These are phyloP conservation scores for Lasiosphaeria hispida DNA, from an alignment of 495 filamentous ascomycete species.

Conservation along the genomic window DNA sequence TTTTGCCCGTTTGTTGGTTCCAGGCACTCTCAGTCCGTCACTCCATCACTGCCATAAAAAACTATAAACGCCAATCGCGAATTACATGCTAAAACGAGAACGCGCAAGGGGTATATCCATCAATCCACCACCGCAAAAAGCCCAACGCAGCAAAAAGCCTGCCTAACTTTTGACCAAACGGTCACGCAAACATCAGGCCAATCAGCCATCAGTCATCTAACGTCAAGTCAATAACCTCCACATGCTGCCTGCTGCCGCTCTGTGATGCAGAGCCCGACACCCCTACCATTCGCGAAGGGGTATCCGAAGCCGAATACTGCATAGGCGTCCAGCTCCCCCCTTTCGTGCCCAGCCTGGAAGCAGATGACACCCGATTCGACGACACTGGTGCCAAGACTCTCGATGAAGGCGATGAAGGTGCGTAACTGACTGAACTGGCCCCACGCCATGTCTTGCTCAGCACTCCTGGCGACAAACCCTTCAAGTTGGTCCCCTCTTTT, in stretches of 20 bases:
- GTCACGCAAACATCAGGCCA: background rate
- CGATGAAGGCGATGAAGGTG: background rate
- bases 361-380: constrained; percentile 5
- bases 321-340: background rate
- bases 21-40: no score
- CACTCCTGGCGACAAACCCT: no score
- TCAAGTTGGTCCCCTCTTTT: background rate
- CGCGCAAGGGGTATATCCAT: no score
- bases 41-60: no score
- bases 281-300: background rate
- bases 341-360: background rate
- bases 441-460: constrained; percentile 4
- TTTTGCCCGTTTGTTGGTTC: no score
- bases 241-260: constrained; percentile 9
- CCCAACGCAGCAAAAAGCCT: background rate
- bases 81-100: no score
- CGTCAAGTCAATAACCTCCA: constrained; percentile 21
- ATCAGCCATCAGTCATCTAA: constrained; percentile 5
- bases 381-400: background rate
- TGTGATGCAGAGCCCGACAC: no score
- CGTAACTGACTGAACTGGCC: background rate
- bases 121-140: no score
- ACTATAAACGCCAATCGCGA: no score
- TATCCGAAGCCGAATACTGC: no score
- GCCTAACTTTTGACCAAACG: background rate